Conservation (phyloP, 2,329 filamentous ascomycete genomes). For the Xylariomycetidae sp. region DNA sequence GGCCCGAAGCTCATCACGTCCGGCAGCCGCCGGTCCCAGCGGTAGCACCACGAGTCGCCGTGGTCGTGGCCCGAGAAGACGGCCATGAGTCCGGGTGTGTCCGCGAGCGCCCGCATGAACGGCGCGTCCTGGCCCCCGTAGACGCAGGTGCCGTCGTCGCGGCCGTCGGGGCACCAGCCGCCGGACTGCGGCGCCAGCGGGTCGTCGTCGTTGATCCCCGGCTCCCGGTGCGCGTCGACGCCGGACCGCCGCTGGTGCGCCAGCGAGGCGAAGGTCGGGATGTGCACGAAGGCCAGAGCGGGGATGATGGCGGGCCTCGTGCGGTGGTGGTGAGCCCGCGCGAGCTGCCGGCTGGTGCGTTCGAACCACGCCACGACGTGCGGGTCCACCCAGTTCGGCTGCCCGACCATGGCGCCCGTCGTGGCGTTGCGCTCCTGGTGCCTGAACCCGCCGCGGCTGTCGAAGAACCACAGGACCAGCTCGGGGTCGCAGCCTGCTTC, state of each 20-base stretch:
- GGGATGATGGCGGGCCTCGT: constrained; percentile 32
- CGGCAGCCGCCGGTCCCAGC: constrained; percentile 33
- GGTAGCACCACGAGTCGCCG: constrained; percentile 54
- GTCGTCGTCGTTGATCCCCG: constrained; percentile 42
- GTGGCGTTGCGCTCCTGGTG: constrained; percentile 37
- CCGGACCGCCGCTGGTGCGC: constrained; percentile 33
- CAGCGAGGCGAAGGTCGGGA: constrained; percentile 39
- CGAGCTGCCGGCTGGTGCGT: constrained; percentile 26
- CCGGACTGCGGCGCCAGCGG: constrained; percentile 37
- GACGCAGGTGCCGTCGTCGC: constrained; percentile 30
- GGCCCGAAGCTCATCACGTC: constrained; percentile 25
- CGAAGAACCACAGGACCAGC: constrained; percentile 68
- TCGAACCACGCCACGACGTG: constrained; percentile 43
- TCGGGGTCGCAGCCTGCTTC: constrained; percentile 30
- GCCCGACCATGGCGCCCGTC: constrained; percentile 23
- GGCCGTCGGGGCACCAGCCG: constrained; percentile 39
- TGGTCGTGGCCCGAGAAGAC: constrained; percentile 66
- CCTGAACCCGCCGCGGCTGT: constrained; percentile 54
- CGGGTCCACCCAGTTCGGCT: constrained; percentile 41
- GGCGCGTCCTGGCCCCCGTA: constrained; percentile 49
- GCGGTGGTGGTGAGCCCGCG: constrained; percentile 23
- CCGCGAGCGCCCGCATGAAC: constrained; percentile 59
- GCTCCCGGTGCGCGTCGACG: constrained; percentile 33
- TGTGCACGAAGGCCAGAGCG: constrained; percentile 45
- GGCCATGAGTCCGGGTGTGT: constrained; percentile 50